Conservation (phyloP, 371 early-diverging fungal species). For the Apophysomyces sp. region DNA sequence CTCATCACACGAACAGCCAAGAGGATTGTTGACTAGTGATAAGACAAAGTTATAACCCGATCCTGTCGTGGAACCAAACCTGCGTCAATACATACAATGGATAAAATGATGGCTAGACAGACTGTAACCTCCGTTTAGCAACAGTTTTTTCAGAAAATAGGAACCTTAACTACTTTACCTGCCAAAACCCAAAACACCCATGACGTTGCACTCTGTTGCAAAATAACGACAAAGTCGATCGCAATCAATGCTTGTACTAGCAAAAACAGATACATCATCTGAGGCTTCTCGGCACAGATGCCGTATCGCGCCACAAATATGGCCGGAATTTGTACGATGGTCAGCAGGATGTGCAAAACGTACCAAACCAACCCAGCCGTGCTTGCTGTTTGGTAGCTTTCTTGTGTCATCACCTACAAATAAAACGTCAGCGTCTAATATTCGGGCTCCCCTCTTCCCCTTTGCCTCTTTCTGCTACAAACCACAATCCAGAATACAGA, state of each 20-base stretch:
- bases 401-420: constrained; percentile 38
- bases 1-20: constrained; percentile 24
- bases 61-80: background rate
- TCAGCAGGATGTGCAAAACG: constrained; percentile 38
- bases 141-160: background rate
- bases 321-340: constrained; percentile 33
- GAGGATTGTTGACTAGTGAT: constrained; percentile 30
- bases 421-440: background rate
- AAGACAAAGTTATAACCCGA: background rate
- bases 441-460: background rate
- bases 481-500: constrained; percentile 43
- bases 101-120: constrained; percentile 39
- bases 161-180: constrained; percentile 26
- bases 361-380: constrained; percentile 29
- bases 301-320: constrained; percentile 38
- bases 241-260: constrained; percentile 29
- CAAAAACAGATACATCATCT: constrained; percentile 30
- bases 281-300: constrained; percentile 31
- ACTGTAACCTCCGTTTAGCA: constrained; percentile 20
- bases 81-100: constrained; percentile 30
- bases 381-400: constrained; percentile 28
- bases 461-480: background rate
- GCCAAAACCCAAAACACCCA: constrained; percentile 55
- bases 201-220: constrained; percentile 37
- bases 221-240: constrained; percentile 39